Conservation (phyloP, 1,284 basidiomycete species). For the Kwoniella shivajii region DNA sequence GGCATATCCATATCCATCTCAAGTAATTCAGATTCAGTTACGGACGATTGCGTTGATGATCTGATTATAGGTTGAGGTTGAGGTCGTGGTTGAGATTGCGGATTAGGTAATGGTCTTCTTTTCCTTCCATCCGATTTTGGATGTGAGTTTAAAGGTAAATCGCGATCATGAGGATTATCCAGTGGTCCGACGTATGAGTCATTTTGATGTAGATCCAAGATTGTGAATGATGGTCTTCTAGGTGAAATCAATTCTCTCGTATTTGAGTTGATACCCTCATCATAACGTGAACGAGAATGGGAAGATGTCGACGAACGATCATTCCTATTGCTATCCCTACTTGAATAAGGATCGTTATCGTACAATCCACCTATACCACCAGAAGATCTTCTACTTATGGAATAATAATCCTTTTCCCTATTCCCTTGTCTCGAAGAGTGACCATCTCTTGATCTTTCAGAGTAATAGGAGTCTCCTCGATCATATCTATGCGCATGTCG, state of each 20-base stretch:
- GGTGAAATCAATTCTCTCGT: too few species aligned
- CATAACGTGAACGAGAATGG: too few species aligned
- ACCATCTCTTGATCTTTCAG: neutral
- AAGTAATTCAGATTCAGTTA: neutral
- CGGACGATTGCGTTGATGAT: neutral
- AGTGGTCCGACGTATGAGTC: conserved; percentile 4
- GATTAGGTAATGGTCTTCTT: neutral
- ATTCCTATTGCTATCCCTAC: neutral
- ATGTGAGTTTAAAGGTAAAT: neutral
- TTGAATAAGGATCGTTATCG: neutral
- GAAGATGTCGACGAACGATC: neutral
- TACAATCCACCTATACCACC: conserved; percentile 13
- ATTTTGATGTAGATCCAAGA: too few species aligned
- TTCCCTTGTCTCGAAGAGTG: neutral
- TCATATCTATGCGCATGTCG: neutral
- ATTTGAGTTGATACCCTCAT: too few species aligned
- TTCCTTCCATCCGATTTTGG: neutral
- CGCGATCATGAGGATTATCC: conserved; percentile 8
- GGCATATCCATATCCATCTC: neutral
- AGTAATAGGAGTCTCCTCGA: neutral
- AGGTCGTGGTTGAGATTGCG: neutral
- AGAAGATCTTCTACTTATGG: conserved; percentile 8
- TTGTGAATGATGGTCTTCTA: neutral
- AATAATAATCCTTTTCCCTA: conserved; percentile 1
- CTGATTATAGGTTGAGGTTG: conserved; percentile 5